Evolutionary conservation across 2,329 filamentous ascomycete genomes (phyloP), one percentile per base, ranked within the genome.

Genomic region (Cercospora janseana): DNA sequence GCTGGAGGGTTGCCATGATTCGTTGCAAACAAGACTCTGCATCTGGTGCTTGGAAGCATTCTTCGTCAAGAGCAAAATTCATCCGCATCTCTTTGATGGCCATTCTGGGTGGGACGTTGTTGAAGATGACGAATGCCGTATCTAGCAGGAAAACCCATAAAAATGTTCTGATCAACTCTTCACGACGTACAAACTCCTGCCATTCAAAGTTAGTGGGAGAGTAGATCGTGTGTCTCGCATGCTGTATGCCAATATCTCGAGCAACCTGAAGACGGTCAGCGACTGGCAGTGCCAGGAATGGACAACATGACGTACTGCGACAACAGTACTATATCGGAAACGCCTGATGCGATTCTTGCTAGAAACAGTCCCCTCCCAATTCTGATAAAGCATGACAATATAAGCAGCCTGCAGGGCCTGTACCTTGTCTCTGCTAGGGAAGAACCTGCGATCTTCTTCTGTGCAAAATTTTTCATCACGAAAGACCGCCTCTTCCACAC

Each of bases 21-120:
- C 18, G 38, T 16, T 44, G 47, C 20, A 49, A 37, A 42, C 47
- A 49, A 4, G 6, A 20, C 18, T 49, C 38, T 9, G 16, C 20
- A 10, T 13, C 37, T 10, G 28, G 7, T 5, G 47, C 47, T n/a
- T 49, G 47, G 18, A 49, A 49, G 20, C 27, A 23, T 16, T n/a
- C 37, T 18, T 49, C 47, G 10, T 32, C 29, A 21, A 46, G 34
- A n/a, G 53, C 53, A 43, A 51, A 51, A 29, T 49, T 46, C 49
- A 50, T 56, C 15, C 38, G 35, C 41, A 57, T 49, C 16, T 49
- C 47, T 26, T 49, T 49, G 20, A 49, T 49, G 7, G 28, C 47
- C 47, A 49, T 49, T 6, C 47, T 20, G 10, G 38, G 47, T 15
- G 47, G 47, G 21, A 43, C 37, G 16, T 49, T 49, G 28, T 49